Percentiles rank a stretch among this genome's conserved stretches.
Evolutionary conservation across 1,139 yeast genomes (phyloP).

Genomic region (Hansenula sp.): DNA sequence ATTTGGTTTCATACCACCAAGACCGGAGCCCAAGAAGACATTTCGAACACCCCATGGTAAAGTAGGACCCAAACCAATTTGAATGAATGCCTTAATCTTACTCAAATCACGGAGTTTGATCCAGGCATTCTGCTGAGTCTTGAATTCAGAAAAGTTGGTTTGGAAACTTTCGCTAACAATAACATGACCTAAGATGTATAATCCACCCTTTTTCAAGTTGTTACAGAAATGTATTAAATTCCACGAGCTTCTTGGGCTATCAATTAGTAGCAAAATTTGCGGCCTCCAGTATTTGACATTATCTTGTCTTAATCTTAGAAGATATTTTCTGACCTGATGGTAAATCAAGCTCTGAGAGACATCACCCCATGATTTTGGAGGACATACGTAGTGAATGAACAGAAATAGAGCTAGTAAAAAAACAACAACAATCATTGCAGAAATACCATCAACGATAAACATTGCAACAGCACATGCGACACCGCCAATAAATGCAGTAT

Average conservation of each 20-base stretch:
- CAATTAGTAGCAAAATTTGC: slow-evolving; percentile 80
- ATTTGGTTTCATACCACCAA: slow-evolving; percentile 97
- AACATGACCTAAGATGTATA: slow-evolving; percentile 90
- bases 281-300: slow-evolving; percentile 98
- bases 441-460: slow-evolving; percentile 90
- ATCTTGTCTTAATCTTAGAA: slow-evolving; percentile 71
- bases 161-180: slow-evolving; percentile 57
- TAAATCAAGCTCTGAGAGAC: slow-evolving; percentile 91
- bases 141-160: slow-evolving; percentile 60
- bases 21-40: slow-evolving; percentile 85
- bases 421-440: slow-evolving; percentile 74
- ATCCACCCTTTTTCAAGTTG: slow-evolving; percentile 90
- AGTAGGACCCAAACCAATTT: slow-evolving; percentile 82
- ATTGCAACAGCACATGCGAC: slow-evolving; percentile 70
- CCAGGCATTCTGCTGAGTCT: slow-evolving; percentile 80
- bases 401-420: slow-evolving; percentile 64
- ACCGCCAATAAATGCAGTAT: slow-evolving; percentile 79
- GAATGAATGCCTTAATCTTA: slow-evolving; percentile 87
- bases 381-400: slow-evolving; percentile 82
- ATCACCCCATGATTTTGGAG: slow-evolving; percentile 97
- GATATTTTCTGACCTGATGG: slow-evolving; percentile 91
- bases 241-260: slow-evolving; percentile 90
- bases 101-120: slow-evolving; percentile 70
- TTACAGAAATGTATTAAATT: slow-evolving; percentile 91
- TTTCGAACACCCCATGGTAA: slow-evolving; percentile 96